Base-by-base conservation (phyloP, 164 flowering plant genomes). In the Magnolia sinica region DNA sequence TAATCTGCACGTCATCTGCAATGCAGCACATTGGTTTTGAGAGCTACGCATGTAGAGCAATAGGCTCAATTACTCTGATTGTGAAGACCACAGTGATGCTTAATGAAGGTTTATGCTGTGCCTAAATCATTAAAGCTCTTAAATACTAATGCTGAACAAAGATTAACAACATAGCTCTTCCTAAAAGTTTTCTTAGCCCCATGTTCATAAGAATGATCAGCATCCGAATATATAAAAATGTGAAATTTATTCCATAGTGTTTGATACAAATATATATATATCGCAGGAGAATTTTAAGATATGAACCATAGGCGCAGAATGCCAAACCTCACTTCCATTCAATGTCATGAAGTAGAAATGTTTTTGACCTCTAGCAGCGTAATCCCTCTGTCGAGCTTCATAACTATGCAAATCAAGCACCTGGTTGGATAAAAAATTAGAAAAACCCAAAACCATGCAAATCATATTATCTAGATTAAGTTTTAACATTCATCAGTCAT, bases 311-410 rank as follows among this genome's bases (percentile, higher is more conserved):
- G 27, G n/a, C 24, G 27, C 11, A 75, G 37, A 65, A 76, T 14
- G 64, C 1, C 90, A 72, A 80, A 96, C 99, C 99, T 96, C 99
- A 74, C 90, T 90, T 81, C 91, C 94, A 85, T 91, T 91, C 78
- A 96, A 81, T 71, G 99, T 96, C 99, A 96, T 94, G 89, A 96
- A 96, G 84, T 94, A 96, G 83, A 96, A 96, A 89, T 96, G 98
- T 79, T 82, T 91, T 81, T 96, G 98, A 78, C 96, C 97, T 83
- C 82, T 85, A 31, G 86, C 74, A 78, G 97, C 98, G 86, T 96
- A 96, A 61, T 91, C 95, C 77, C 79, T 91, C 70, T 91, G 98
- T 1, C 98, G 92, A 68, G 88, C 90, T 83, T 91, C 96, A 84
- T 92, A 94, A 68, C 89, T 74, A 72, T 81, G 89, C 87, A 91